A percentile compares a stretch with the other conserved stretches of the same genome.
These are phyloP conservation scores for Emergomyces africanus DNA, from an alignment of 2,329 filamentous ascomycete species.

Conservation along the genomic window DNA sequence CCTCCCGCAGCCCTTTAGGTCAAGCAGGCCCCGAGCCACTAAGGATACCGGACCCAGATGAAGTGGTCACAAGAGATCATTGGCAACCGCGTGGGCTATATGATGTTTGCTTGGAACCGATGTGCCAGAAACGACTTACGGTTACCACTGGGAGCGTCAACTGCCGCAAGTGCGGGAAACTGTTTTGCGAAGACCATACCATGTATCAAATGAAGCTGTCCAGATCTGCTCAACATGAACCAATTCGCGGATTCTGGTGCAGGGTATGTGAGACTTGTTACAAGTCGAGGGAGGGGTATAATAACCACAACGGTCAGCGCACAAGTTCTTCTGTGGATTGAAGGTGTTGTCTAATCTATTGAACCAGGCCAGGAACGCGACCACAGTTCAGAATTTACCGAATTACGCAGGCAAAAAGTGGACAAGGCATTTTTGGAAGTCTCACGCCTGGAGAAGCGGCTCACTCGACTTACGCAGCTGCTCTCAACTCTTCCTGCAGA, in stretches of 20 bases:
- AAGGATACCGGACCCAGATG: conserved; percentile 59
- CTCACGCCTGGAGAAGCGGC: conserved; percentile 75
- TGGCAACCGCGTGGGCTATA: conserved; percentile 69
- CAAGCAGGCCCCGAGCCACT: conserved; percentile 20
- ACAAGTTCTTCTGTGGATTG: background rate
- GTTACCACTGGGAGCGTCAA: conserved; percentile 75
- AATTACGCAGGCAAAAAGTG: conserved; percentile 60
- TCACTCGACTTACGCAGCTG: conserved; percentile 79
- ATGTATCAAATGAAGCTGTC: conserved; percentile 99
- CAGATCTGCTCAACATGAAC: conserved; percentile 76
- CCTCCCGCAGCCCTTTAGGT: conserved; percentile 14
- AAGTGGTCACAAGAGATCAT: conserved; percentile 73
- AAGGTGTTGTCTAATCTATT: conserved; percentile 8
- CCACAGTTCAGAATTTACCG: conserved; percentile 57
- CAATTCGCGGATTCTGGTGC: conserved; percentile 81
- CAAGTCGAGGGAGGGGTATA: conserved; percentile 91
- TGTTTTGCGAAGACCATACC: conserved; percentile 96
- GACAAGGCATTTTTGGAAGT: conserved; percentile 81
- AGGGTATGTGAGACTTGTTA: conserved; percentile 98
- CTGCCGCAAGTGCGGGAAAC: conserved; percentile 78
- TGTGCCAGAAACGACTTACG: conserved; percentile 69
- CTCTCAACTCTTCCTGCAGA: conserved; percentile 64
- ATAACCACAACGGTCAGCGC: conserved; percentile 56
- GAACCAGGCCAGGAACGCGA: conserved; percentile 50
- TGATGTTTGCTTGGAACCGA: conserved; percentile 76